Evolutionary conservation across 2,329 filamentous ascomycete species (phyloP).

Genomic region (Dothiorella sarmentorum): DNA sequence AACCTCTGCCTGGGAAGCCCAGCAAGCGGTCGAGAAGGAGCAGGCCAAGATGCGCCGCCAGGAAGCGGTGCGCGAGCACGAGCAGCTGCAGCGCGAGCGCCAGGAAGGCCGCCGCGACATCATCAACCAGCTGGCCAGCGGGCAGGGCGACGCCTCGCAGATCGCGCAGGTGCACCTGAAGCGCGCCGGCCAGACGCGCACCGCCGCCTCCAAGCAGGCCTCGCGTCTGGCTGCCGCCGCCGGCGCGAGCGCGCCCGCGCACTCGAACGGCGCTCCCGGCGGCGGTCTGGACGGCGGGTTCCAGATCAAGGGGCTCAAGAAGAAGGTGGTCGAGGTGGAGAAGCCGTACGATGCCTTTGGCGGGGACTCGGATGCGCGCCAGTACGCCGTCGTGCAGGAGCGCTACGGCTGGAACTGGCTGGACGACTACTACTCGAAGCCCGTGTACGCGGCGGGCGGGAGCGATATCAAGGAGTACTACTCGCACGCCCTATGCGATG

Average conservation of each 20-base stretch:
- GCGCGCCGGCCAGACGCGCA: slow-evolving; percentile 63
- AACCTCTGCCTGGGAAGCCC: slow-evolving; percentile 44
- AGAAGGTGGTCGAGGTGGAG: slow-evolving; percentile 58
- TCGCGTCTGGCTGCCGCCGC: slow-evolving; percentile 4
- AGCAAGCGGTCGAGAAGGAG: slow-evolving; percentile 61
- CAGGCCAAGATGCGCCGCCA: slow-evolving; percentile 61
- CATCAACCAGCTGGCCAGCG: slow-evolving; percentile 64
- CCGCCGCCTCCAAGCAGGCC: slow-evolving; percentile 37
- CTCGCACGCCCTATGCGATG: slow-evolving; percentile 75
- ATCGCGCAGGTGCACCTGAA: slow-evolving; percentile 57
- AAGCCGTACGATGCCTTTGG: slow-evolving; percentile 86
- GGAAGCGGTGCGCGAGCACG: slow-evolving; percentile 62
- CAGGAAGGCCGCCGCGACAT: slow-evolving; percentile 65
- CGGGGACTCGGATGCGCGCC: slow-evolving; percentile 61
- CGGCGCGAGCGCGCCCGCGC: slow-evolving; percentile 19
- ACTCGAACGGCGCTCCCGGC: slow-evolving; percentile 25
- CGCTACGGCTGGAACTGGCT: slow-evolving; percentile 75
- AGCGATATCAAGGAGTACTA: slow-evolving; percentile 83
- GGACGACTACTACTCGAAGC: slow-evolving; percentile 62
- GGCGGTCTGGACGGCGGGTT: slow-evolving; percentile 35
- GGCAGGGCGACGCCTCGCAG: slow-evolving; percentile 58
- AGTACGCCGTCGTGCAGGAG: slow-evolving; percentile 67
- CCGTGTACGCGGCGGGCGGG: slow-evolving; percentile 69
- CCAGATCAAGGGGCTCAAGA: slow-evolving; percentile 77
- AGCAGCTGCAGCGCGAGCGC: slow-evolving; percentile 63